Base-by-base conservation (phyloP, 2,329 filamentous ascomycete species). In the Hymenoscyphus repandus region DNA sequence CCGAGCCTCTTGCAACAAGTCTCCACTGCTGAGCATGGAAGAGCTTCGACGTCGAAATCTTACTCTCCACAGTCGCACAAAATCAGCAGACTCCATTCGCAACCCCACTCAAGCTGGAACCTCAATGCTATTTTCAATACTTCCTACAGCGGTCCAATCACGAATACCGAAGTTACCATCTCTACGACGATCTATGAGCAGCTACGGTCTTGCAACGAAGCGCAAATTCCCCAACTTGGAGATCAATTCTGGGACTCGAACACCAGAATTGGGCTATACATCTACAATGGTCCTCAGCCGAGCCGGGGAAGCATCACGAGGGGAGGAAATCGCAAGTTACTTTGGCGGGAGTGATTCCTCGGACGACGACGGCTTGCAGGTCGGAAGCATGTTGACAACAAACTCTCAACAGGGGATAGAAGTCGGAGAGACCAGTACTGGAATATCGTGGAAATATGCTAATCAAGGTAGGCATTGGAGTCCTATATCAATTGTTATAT, bases 81-180 rank as follows among this genome's bases (percentile, higher is more conserved):
- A 47, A 20, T 47, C 45, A 3, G 45, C 55, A 15, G 53, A 60
- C 15, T 54, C 55, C 34, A 22, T 43, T 9, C 48, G 12, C 40
- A 34, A 20, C 41, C 32, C 15, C 27, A 31, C 18, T 27, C 36
- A 31, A 7, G 43, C 12, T 11, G 44, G 57, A 37, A 66, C 72
- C 41, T 76, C 75, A 18, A 73, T 74, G 52, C 68, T 82, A 13
- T 78, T 77, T 62, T 70, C 73, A 5, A 72, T 82, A 51, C 72
- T 82, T 6, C 78, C 79, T 3, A 68, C 70, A 1, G 70, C 77
- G 4, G 68, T 83, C 5, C 74, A 77, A 59, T 74, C 70, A 33
- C 70, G 74, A 51, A 68, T 82, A 18, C 74, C 75, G 2, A 71
- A 70, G 5, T 68, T 82, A 7, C 72, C 73, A 30, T 79, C 75